Base-by-base conservation (phyloP, 2,329 filamentous ascomycete genomes). In the Aspergillus pseudoviridinutans region DNA sequence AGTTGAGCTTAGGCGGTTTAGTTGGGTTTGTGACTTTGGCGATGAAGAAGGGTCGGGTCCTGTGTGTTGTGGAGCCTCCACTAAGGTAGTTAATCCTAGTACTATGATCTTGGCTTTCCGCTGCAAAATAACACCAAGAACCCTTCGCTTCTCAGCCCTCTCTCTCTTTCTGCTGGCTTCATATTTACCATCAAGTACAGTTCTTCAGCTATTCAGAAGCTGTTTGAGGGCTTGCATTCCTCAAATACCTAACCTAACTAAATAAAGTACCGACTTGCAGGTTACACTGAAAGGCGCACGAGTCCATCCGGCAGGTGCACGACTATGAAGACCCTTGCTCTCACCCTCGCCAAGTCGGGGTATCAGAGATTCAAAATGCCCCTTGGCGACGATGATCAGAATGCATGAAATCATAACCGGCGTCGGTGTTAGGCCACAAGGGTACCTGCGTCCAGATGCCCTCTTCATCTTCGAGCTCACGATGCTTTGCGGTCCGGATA, bases 1-100 rank as follows among this genome's bases (percentile, higher is more conserved):
- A 56, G 64, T 67, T 64, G 60, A 63, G 62, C 54, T 57, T 54
- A 56, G 54, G 57, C 53, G 56, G 58, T 59, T 57, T 55, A 61
- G 60, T 59, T 50, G 38, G 38, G 54, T 25, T 42, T 24, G 53
- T 28, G 44, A 42, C 25, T 38, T 51, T n/a, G 32, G 17, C 3
- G 22, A 20, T 22, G 41, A 20, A 44, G 41, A 44, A 44, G 41
- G 41, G 22, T 47, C 44, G 44, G 44, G 44, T 47, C 10, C 22
- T 47, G n/a, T 47, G 44, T 47, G 22, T 14, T 47, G 44, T 47
- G 44, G 44, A 47, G 44, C 44, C 44, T 47, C 22, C n/a, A 47
- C 44, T 14, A 22, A 22, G 22, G 22, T 22, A 47, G 9, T 20
- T 6, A 46, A 10, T 14, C 25, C 44, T 25, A 1, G 4, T 4